Evolutionary conservation across 1,284 basidiomycete genomes (phyloP), one percentile per base, ranked within the genome.

Genomic region (Apiotrichum mycotoxinovorans): DNA sequence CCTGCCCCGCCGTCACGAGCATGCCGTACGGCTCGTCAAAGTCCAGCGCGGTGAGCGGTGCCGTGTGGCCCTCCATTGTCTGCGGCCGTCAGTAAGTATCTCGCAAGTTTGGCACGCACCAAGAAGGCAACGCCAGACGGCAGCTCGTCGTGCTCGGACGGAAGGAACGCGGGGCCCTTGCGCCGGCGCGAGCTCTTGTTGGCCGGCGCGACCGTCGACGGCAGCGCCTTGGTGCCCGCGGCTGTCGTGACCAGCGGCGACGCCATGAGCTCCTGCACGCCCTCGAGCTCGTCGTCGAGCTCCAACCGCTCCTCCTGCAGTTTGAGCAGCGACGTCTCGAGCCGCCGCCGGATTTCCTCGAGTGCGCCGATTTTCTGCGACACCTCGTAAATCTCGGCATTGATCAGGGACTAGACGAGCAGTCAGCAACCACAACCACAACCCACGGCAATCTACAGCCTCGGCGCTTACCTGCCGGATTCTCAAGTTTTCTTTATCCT

Each of bases 11-110:
- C 46, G 86, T 91, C 51, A 98, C 91, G 30, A 97, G 83, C 14
- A 87, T 89, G 35, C 93, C 95, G 69, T 98, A 98, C 12, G 95
- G 95, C 72, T 97, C 93, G 20, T 91, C 92, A 72, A 98, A 92
- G 78, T 98, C 95, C 37, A 98, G 83, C 2, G 91, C 87, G 0
- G 87, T 87, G 68, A 98, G 86, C 2, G 92, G 88, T 0, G 85
- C 85, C 1, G 84, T 80, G 70, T 98, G 93, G 35, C 84, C 85
- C 34, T 85, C 81, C 35, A 98, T 80, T 4, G 91, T 91, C 89
- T 93, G 66, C 0, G 10, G 42, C 51, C 38, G 40, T 30, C 25
- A 12, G 37, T 49, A 56, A 25, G n/a, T 12, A 1, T n/a, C n/a
- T n/a, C n/a, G n/a, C n/a, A n/a, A n/a, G n/a, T n/a, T n/a, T n/a